Evolutionary conservation across 2,329 filamentous ascomycete species (phyloP).

Genomic region (Pseudogymnoascus verrucosus): DNA sequence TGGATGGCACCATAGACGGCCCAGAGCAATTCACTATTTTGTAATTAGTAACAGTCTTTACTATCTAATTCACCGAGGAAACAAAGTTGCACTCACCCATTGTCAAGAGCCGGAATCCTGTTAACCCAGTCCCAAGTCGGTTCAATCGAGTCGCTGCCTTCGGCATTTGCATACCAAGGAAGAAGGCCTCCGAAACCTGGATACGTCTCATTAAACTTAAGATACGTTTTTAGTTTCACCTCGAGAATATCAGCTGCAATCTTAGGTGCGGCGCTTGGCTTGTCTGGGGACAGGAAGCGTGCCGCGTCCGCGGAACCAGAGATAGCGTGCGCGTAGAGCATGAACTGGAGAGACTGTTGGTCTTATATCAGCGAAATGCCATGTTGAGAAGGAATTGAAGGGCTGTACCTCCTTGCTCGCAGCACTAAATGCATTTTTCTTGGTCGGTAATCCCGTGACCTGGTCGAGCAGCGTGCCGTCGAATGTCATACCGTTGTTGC

Average conservation of each 20-base stretch:
- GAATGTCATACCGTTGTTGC: slow-evolving; percentile 35
- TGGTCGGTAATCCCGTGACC: slow-evolving; percentile 29
- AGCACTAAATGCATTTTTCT: slow-evolving; percentile 34
- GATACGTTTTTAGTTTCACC: slow-evolving; percentile 33
- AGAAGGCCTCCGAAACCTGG: slow-evolving; percentile 36
- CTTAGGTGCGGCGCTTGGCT: slow-evolving; percentile 26
- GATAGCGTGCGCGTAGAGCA: slow-evolving; percentile 36
- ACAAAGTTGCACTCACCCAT: slow-evolving; percentile 26
- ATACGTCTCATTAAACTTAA: slow-evolving; percentile 33
- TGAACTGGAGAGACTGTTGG: slow-evolving; percentile 33
- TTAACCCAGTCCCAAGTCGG: slow-evolving; percentile 33
- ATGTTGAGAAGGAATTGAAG: neutral
- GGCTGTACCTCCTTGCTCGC: slow-evolving; percentile 29
- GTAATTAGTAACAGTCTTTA: neutral
- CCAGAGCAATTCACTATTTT: slow-evolving; percentile 33
- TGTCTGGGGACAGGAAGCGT: slow-evolving; percentile 31
- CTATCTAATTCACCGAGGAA: neutral
- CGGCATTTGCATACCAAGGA: slow-evolving; percentile 30
- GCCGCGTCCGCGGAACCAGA: slow-evolving; percentile 32
- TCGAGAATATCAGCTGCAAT: slow-evolving; percentile 32
- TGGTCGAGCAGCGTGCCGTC: slow-evolving; percentile 34
- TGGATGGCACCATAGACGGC: slow-evolving; percentile 35
- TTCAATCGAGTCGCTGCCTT: slow-evolving; percentile 23
- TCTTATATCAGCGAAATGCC: neutral
- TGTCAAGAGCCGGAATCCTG: slow-evolving; percentile 33